These are phyloP conservation scores for Hypholoma fasciculare DNA, from an alignment of 768 basidiomycete species.

Conservation along the genomic window DNA sequence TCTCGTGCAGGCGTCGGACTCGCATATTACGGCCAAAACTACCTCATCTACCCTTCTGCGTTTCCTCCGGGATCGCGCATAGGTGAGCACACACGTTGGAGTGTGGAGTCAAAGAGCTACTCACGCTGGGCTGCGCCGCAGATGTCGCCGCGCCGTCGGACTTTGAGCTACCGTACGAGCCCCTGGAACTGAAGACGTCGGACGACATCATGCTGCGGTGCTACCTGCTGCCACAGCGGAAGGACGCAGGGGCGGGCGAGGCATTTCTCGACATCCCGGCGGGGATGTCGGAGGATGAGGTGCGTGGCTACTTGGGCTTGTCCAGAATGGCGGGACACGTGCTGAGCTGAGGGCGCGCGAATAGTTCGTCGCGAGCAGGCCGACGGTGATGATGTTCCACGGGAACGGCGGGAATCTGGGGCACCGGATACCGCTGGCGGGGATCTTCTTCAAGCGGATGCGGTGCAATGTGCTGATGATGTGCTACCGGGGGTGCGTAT, in stretches of 20 bases:
- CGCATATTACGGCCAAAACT: constrained; percentile 85
- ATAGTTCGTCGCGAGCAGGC: constrained; percentile 53
- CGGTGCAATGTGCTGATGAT: constrained; percentile 94
- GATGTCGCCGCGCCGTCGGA: constrained; percentile 74
- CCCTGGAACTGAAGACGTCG: constrained; percentile 67
- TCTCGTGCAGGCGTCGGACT: constrained; percentile 58
- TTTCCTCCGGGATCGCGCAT: constrained; percentile 77
- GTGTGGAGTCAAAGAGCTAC: background rate
- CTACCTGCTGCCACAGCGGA: constrained; percentile 73
- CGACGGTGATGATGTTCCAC: constrained; percentile 92
- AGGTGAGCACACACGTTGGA: constrained; percentile 37
- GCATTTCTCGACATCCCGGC: constrained; percentile 21
- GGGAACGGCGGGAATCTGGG: constrained; percentile 89
- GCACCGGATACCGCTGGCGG: constrained; percentile 87
- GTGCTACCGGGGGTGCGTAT: constrained; percentile 85
- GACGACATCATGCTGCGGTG: constrained; percentile 74
- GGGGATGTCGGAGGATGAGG: constrained; percentile 51
- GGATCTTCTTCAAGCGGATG: constrained; percentile 78
- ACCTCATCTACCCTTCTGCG: constrained; percentile 87
- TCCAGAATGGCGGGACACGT: too few relatives aligned
- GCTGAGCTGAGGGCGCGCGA: background rate
- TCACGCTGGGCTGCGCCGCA: constrained; percentile 23
- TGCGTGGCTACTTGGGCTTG: constrained; percentile 17
- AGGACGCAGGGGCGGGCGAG: constrained; percentile 30
- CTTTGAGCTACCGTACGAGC: constrained; percentile 73